phyloP scores from a whole-genome alignment of 805 yeast genomes.

The Nakazawaea populi region DNA sequence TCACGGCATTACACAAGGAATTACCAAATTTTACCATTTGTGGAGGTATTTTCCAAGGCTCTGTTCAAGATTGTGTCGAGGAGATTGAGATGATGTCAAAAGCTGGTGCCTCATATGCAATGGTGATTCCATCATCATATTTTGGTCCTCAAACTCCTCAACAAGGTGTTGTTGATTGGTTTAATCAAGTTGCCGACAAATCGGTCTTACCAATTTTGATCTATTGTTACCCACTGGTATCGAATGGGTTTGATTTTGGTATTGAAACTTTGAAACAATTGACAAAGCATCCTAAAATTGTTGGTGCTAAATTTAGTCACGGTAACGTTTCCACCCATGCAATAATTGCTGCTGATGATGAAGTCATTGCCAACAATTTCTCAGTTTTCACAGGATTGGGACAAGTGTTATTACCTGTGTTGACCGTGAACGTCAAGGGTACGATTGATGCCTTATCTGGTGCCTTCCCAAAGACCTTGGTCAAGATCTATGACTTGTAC shows the following conservation, averaged over 20 bases:
- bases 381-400: conserved; percentile 44
- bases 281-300: conserved; percentile 39
- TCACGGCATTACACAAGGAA: conserved; percentile 26
- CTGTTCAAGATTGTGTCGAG: conserved; percentile 36
- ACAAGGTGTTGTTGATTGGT: conserved; percentile 41
- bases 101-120: conserved; percentile 34
- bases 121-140: conserved; percentile 41
- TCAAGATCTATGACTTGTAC: conserved; percentile 32
- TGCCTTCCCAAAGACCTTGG: conserved; percentile 45
- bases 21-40: conserved; percentile 36
- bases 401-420: conserved; percentile 42
- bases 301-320: conserved; percentile 48
- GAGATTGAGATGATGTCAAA: conserved; percentile 29
- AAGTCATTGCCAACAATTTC: conserved; percentile 33
- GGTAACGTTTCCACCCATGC: conserved; percentile 43
- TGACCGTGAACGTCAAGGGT: conserved; percentile 41
- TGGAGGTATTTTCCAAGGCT: conserved; percentile 45
- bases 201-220: conserved; percentile 37
- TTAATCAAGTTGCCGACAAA: conserved; percentile 35
- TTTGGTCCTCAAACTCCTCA: conserved; percentile 41
- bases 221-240: conserved; percentile 47
- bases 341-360: conserved; percentile 36
- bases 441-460: conserved; percentile 49
- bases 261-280: conserved; percentile 34
- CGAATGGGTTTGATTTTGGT: conserved; percentile 31